Evolutionary conservation across 176 grass and related monocot species (phyloP).

Genomic region (Musa itinerans): DNA sequence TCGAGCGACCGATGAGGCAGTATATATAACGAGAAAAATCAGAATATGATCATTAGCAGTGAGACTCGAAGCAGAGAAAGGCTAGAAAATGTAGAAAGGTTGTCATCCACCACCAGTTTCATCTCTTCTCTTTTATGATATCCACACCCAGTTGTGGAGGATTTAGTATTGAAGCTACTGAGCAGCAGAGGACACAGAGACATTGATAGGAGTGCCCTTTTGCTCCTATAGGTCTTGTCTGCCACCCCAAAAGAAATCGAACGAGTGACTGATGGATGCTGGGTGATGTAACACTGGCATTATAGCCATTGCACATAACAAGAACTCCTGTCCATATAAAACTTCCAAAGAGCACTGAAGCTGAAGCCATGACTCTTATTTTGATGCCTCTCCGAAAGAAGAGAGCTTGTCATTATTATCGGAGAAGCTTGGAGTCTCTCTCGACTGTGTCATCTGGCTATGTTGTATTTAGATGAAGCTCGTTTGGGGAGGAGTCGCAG

Average conservation of each 20-base stretch:
- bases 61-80: not conserved
- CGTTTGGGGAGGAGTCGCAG: not conserved
- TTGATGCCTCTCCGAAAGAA: not conserved
- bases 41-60: too few relatives aligned
- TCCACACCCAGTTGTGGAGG: too few relatives aligned
- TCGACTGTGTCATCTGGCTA: not conserved
- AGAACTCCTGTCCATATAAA: not conserved
- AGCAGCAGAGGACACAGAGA: too few relatives aligned
- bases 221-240: slow-evolving; percentile 4
- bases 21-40: not conserved
- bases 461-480: too few relatives aligned
- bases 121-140: not conserved
- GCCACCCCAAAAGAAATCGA: not conserved
- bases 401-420: too few relatives aligned
- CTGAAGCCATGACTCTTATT: not conserved
- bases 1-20: not conserved
- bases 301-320: not conserved
- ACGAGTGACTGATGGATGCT: slow-evolving; percentile 15
- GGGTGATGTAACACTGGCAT: not conserved
- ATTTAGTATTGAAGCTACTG: too few relatives aligned
- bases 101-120: not conserved
- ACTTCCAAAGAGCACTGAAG: not conserved
- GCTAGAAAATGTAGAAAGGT: not conserved
- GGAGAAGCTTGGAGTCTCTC: not conserved
- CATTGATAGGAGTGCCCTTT: not conserved